Evolutionary conservation across 352 stramenopile genomes (phyloP), one percentile per base, ranked within the genome.

Genomic region (Phytophthora crassamura): DNA sequence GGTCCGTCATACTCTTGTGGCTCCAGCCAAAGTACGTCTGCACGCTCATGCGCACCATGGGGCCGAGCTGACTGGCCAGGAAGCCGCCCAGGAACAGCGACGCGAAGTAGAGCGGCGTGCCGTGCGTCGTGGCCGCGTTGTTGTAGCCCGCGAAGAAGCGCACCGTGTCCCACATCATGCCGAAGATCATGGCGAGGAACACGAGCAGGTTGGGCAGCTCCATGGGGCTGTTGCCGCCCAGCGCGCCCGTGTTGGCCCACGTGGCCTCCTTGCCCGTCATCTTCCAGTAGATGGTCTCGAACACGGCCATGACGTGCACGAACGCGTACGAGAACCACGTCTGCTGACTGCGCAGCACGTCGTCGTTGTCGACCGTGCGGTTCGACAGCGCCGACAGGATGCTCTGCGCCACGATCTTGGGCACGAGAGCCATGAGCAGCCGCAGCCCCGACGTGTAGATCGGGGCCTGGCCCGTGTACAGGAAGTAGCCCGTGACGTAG

Each of bases 261-360:
- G 79, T 60, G 30, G 80, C 79, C 59, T 90, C 79, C 52, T 89
- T 89, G 74, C 83, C 77, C 34, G 82, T 89, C 56, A 91, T 86
- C 64, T 89, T 87, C 82, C 82, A 91, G 72, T 89, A 88, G 38
- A 91, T 73, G 0, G 82, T 78, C 52, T 89, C 82, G 53, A 91
- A 87, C 43, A 91, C 80, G n/a, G 80, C 82, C 51, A 89, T 71
- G 36, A 86, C 74, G 57, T 91, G 80, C 65, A 89, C 80, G 41
- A 89, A 91, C 10, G 82, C 82, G 59, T 91, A 91, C 61, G 80
- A 89, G 67, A 89, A 91, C 82, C 82, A 91, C 35, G 82, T 91
- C 51, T 91, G 77, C 66, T 91, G 82, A 59, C 76, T 87, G 58
- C 82, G 82, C 43, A 91, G 60, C 41, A 91, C 82, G 35, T 91